These are phyloP conservation scores for Vitis hybrid DNA, from an alignment of 177 flowering plant genomes.

Conservation along the genomic window DNA sequence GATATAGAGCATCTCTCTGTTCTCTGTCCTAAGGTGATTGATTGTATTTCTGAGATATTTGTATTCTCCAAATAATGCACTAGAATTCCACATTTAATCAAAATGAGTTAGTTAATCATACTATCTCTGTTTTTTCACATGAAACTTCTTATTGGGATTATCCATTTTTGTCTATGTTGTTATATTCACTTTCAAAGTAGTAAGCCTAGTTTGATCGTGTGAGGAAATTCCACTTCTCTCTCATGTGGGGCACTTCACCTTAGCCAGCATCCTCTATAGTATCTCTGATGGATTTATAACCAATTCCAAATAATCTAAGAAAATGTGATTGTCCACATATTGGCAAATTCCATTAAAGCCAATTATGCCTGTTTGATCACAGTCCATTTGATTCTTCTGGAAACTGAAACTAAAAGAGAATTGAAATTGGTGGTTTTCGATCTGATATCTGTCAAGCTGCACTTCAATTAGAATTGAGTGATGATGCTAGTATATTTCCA, in stretches of 20 bases:
- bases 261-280: background rate
- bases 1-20: conserved; percentile 58
- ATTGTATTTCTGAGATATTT: background rate
- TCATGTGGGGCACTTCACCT: background rate
- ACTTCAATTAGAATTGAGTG: background rate
- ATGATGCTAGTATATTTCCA: background rate
- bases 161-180: background rate
- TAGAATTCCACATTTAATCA: too few species aligned
- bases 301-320: background rate
- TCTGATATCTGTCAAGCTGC: background rate
- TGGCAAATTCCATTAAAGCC: background rate
- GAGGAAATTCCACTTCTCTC: background rate
- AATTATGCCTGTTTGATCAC: background rate
- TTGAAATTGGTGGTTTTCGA: background rate
- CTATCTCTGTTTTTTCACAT: background rate
- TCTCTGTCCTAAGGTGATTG: conserved; percentile 73
- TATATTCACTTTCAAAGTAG: background rate
- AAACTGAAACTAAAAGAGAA: background rate
- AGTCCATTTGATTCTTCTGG: background rate
- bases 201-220: background rate
- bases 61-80: background rate
- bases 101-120: background rate
- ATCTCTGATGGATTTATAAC: too few species aligned
- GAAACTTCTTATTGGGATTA: background rate
- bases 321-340: background rate